These are phyloP conservation scores for Hippophae tibetana DNA, from an alignment of 306 rosid species.

Conservation along the genomic window DNA sequence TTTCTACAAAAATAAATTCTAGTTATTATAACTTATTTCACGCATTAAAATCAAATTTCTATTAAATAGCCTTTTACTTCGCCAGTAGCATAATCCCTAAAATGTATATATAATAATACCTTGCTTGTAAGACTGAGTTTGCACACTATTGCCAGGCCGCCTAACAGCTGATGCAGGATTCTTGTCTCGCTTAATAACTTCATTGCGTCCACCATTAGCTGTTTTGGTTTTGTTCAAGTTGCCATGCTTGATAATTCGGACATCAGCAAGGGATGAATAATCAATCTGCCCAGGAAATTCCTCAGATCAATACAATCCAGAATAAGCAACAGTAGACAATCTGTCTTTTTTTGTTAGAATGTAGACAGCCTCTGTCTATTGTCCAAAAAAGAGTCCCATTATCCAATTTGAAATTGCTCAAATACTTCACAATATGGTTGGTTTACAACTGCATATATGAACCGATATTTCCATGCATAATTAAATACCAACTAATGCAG, in stretches of 20 bases:
- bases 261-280: slow-evolving; percentile 42
- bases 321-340: slow-evolving; percentile 9
- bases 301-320: slow-evolving; percentile 16
- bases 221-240: slow-evolving; percentile 11
- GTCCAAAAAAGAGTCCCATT: no score
- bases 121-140: slow-evolving; percentile 21
- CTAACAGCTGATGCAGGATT: slow-evolving; percentile 22
- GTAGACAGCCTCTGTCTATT: no score
- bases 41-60: slow-evolving; percentile 1
- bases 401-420: no score
- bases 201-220: background rate
- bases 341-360: background rate
- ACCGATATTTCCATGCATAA: no score
- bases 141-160: slow-evolving; percentile 12
- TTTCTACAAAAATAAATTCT: slow-evolving; percentile 37
- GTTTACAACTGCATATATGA: no score
- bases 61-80: background rate
- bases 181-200: slow-evolving; percentile 1
- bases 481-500: no score
- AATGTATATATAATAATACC: slow-evolving; percentile 31
- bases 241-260: slow-evolving; percentile 34
- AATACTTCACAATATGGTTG: no score
- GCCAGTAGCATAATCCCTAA: background rate
- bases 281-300: slow-evolving; percentile 32
- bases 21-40: no score